Evolutionary conservation across 345 rosid genomes (phyloP), one percentile per base, ranked within the genome.

Genomic region (Gynandropsis gynandra): DNA sequence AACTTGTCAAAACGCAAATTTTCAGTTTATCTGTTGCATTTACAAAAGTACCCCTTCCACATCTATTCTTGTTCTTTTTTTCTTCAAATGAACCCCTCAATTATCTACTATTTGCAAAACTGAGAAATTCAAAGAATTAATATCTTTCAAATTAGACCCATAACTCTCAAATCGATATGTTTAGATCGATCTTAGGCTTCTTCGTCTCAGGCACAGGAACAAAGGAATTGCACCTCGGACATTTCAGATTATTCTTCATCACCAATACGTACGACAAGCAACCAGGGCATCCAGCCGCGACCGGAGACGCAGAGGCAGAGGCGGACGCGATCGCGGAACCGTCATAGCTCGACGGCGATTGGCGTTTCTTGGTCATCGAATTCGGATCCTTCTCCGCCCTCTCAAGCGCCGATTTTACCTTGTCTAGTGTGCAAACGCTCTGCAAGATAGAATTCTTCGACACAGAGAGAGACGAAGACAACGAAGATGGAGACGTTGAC

Each of bases 261-360:
- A 93, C 70, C 74, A 88, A 40, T 2, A 93, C 97, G 20, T 93
- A 93, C 2, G 82, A 83, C 54, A 88, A 67, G 67, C 99, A 93
- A 0, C 83, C 77, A 0, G 97, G 87, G 51, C 99, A 93, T 0
- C 95, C 95, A 0, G 80, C 84, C 1, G 87, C 96, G 3, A 83
- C 69, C 0, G 86, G 81, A 0, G 81, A 70, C 0, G 54, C 45
- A 50, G 29, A 24, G 4, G 2, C 5, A 24, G 29, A 24, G 29
- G 73, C 52, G 5, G 5, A 24, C 29, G 29, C 29, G 29, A 24
- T 24, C 29, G 5, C 29, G 29, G 29, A 24, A 24, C 29, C 5
- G 29, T 24, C 29, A 5, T 24, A 2, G 29, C 29, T 24, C 29
- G 79, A 71, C 49, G 77, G 71, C 1, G 82, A 69, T 17, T 47